Base-by-base conservation (phyloP, 257 asterid genomes). In the Paulownia fortunei region DNA sequence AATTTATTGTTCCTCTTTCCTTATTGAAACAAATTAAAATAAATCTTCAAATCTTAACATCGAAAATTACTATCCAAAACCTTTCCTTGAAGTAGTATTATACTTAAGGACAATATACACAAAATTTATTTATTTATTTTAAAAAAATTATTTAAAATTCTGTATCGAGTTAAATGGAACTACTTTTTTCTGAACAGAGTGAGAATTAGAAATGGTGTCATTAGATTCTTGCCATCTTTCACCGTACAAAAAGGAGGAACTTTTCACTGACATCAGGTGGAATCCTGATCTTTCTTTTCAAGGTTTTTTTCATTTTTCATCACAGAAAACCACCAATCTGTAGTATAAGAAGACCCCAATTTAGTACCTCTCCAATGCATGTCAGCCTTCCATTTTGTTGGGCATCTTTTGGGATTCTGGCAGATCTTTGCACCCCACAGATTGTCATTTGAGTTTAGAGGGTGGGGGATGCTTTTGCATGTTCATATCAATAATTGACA, bases 331-430 rank as follows among this genome's bases (percentile, higher is more conserved):
- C 55, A 30, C 24, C 49, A 11, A 32, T 46, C 16, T 73, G 71
- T 75, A 52, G 42, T 21, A 10, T 15, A 56, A 73, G 21, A 32
- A 51, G 63, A 27, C 63, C 70, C 73, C 80, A 77, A 63, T 60
- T 55, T 44, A 78, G 83, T 72, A 68, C 61, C 51, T 24, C 78
- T 74, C 46, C 52, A 69, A 69, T 77, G 70, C 74, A 70, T 79
- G 87, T 82, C 88, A 82, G 84, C 86, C 84, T 88, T 78, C 83
- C 76, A 78, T 81, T 82, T 80, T 70, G 72, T 60, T 73, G 72
- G 81, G 80, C 79, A 86, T 87, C 86, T 88, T 83, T 89, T 81
- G 71, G 81, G 84, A 84, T 85, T 87, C 69, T 64, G 81, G 77
- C 64, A 71, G 87, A 83, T 83, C 76, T 68, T 73, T 75, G 79